Conservation (phyloP, 1,139 yeast species). For the Sugiyamaella xylanicola region DNA sequence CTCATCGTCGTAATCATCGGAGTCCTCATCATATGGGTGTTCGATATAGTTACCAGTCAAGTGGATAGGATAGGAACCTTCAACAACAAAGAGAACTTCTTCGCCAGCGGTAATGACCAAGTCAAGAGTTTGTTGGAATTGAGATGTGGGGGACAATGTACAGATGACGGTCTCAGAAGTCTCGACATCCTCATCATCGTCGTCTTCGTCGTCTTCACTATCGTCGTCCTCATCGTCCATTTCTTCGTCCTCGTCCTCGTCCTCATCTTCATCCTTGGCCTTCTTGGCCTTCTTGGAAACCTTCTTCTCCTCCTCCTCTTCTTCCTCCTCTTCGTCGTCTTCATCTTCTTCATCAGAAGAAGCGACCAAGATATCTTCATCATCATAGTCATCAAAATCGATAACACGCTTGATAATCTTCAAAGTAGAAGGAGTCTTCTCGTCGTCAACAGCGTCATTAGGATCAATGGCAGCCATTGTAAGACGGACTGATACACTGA, state of each 20-base stretch:
- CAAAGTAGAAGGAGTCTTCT: constrained; percentile 74
- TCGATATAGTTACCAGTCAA: constrained; percentile 93
- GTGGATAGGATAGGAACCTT: constrained; percentile 93
- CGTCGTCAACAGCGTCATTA: constrained; percentile 69
- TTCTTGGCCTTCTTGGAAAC: constrained; percentile 47
- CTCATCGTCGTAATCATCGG: constrained; percentile 56
- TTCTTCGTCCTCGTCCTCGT: not conserved
- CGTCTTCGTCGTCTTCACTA: not conserved
- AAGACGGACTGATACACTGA: constrained; percentile 85
- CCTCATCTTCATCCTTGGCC: constrained; percentile 50
- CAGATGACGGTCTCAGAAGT: constrained; percentile 81
- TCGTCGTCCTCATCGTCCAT: constrained; percentile 35
- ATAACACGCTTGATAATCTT: constrained; percentile 79
- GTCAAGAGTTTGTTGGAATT: constrained; percentile 87
- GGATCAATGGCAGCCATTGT: constrained; percentile 97
- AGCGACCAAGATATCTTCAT: constrained; percentile 52
- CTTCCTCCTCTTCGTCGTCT: constrained; percentile 33
- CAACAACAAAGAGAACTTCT: constrained; percentile 89
- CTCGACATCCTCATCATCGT: constrained; percentile 50
- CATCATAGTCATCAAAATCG: constrained; percentile 47
- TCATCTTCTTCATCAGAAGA: constrained; percentile 45
- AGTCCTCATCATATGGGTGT: constrained; percentile 82
- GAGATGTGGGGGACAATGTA: constrained; percentile 80
- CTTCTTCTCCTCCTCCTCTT: constrained; percentile 25
- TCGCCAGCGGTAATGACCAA: constrained; percentile 90